Conservation (phyloP, 768 basidiomycete genomes). For the Coprinellus aureogranulatus region DNA sequence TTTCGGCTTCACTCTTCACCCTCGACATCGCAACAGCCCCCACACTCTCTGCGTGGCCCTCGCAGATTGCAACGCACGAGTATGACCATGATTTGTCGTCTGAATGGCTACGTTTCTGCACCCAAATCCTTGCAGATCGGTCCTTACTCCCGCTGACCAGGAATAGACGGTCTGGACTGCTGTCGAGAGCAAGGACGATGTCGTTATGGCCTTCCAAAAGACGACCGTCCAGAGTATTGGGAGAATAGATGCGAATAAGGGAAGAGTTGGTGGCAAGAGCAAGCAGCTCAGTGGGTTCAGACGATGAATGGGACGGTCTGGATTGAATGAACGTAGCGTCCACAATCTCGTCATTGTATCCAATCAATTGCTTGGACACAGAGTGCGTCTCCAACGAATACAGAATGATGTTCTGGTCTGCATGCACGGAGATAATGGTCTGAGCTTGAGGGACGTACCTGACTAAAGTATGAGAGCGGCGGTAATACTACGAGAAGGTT, state of each 20-base stretch:
- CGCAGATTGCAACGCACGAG: slow-evolving; percentile 80
- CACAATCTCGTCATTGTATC: slow-evolving; percentile 98
- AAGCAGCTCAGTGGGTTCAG: slow-evolving; percentile 45
- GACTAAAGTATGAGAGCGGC: slow-evolving; percentile 1
- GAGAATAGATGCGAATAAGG: slow-evolving; percentile 85
- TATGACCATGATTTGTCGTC: slow-evolving; percentile 46
- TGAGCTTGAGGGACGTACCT: slow-evolving; percentile 71
- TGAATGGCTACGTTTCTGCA: slow-evolving; percentile 23
- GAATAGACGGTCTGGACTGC: slow-evolving; percentile 59
- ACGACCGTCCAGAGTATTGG: slow-evolving; percentile 73
- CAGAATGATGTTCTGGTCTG: slow-evolving; percentile 95
- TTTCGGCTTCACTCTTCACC: slow-evolving; percentile 31
- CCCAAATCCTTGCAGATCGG: slow-evolving; percentile 84
- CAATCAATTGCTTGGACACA: slow-evolving; percentile 80
- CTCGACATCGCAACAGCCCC: slow-evolving; percentile 87
- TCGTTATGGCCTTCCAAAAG: slow-evolving; percentile 87
- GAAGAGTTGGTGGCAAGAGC: slow-evolving; percentile 98
- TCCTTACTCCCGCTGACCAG: slow-evolving; percentile 95
- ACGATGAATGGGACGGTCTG: slow-evolving; percentile 30
- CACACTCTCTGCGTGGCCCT: slow-evolving; percentile 92
- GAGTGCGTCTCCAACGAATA: slow-evolving; percentile 70
- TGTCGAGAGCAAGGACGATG: slow-evolving; percentile 85
- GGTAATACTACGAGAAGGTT: not conserved
- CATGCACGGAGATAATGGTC: slow-evolving; percentile 79
- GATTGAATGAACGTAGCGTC: slow-evolving; percentile 71